phyloP scores from a whole-genome alignment of 2,329 filamentous ascomycete species.

The Pestalotiopsis fici region DNA sequence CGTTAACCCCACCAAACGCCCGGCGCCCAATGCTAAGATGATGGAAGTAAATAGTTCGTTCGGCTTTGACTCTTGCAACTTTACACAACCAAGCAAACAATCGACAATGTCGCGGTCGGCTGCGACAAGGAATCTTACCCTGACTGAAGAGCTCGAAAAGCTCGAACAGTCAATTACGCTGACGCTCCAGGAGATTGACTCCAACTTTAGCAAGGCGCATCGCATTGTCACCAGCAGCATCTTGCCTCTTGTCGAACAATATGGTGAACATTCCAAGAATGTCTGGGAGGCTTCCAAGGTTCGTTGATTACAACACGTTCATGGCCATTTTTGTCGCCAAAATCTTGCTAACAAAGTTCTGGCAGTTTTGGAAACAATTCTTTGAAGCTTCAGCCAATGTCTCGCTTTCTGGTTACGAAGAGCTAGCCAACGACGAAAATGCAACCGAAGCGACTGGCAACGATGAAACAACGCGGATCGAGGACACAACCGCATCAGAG shows the following conservation, averaged over 20 bases:
- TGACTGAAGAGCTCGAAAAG: slow-evolving; percentile 94
- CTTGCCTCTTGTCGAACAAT: slow-evolving; percentile 89
- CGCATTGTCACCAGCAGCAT: slow-evolving; percentile 94
- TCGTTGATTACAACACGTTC: slow-evolving; percentile 9
- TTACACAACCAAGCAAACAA: neutral
- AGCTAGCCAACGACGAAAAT: slow-evolving; percentile 68
- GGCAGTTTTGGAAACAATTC: slow-evolving; percentile 98
- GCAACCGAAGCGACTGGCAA: slow-evolving; percentile 32
- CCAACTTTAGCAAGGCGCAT: slow-evolving; percentile 96
- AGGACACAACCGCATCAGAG: slow-evolving; percentile 53
- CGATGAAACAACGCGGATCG: slow-evolving; percentile 55
- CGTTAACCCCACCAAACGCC: slow-evolving; percentile 2
- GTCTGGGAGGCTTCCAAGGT: slow-evolving; percentile 98
- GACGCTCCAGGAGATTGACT: slow-evolving; percentile 97
- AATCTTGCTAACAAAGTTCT: neutral
- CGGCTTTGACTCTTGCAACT: neutral
- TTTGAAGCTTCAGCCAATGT: slow-evolving; percentile 98
- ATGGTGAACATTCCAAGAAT: slow-evolving; percentile 87
- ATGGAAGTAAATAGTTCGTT: neutral
- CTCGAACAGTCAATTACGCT: slow-evolving; percentile 96
- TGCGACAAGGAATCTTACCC: slow-evolving; percentile 62
- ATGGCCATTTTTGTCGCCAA: neutral
- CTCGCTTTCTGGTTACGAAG: slow-evolving; percentile 92
- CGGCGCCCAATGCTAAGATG: neutral
- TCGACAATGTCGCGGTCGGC: slow-evolving; percentile 50